Conservation (phyloP, 306 rosid genomes). For the Cicer yamashitae region DNA sequence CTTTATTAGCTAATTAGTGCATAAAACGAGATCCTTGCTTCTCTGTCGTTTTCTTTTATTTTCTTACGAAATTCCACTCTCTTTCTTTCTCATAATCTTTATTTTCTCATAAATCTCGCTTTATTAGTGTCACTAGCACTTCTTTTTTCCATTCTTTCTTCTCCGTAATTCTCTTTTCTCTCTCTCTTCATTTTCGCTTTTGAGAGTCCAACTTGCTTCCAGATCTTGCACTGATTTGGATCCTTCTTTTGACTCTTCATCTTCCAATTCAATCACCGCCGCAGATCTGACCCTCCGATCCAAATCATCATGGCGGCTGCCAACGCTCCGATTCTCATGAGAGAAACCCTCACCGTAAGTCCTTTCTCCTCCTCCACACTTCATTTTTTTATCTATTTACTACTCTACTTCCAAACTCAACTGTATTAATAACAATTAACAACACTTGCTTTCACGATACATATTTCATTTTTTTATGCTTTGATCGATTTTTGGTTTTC, state of each 20-base stretch:
- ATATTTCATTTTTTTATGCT: neutral
- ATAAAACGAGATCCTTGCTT: conserved; percentile 43
- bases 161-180: neutral
- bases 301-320: conserved; percentile 89
- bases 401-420: conserved; percentile 5
- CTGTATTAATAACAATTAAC: neutral
- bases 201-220: conserved; percentile 56
- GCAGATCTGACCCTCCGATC: conserved; percentile 57
- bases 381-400: conserved; percentile 39
- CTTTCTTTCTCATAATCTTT: conserved; percentile 13
- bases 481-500: conserved; percentile 41
- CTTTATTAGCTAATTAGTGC: conserved; percentile 33
- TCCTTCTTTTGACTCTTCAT: conserved; percentile 45
- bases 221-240: conserved; percentile 74
- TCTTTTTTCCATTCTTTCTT: conserved; percentile 12
- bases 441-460: conserved; percentile 21
- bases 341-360: conserved; percentile 87
- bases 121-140: conserved; percentile 46
- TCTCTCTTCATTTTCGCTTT: conserved; percentile 36
- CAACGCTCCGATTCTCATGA: conserved; percentile 97
- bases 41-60: conserved; percentile 35
- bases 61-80: conserved; percentile 46
- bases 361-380: conserved; percentile 18
- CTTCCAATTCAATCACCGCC: conserved; percentile 44
- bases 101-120: conserved; percentile 36